These are phyloP conservation scores for Dendrocalamus sinicus DNA, from an alignment of 176 grass and related monocot species.

Conservation along the genomic window DNA sequence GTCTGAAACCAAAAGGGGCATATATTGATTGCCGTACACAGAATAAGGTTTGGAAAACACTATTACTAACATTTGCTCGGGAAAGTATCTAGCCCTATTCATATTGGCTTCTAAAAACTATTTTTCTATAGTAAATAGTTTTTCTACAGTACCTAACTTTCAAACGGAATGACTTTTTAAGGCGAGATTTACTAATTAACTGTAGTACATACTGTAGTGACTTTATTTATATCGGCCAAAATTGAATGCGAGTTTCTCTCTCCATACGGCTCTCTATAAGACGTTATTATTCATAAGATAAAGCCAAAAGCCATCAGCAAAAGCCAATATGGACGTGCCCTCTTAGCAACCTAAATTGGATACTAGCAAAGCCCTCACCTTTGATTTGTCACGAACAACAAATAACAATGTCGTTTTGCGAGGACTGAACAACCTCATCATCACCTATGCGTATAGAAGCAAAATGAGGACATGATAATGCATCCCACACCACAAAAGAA, in stretches of 20 bases:
- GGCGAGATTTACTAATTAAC: too few species aligned
- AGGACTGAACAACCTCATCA: slow-evolving; percentile 99
- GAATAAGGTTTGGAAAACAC: slow-evolving; percentile 27
- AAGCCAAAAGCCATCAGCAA: too few species aligned
- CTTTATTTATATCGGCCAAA: too few species aligned
- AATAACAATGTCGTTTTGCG: slow-evolving; percentile 94
- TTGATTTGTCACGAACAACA: slow-evolving; percentile 98
- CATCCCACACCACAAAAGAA: not conserved
- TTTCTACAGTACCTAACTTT: too few species aligned
- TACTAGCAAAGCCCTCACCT: slow-evolving; percentile 48
- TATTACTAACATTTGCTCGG: slow-evolving; percentile 7
- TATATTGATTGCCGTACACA: slow-evolving; percentile 8
- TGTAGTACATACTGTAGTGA: too few species aligned
- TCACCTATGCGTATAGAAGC: slow-evolving; percentile 64
- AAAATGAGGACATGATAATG: slow-evolving; percentile 12
- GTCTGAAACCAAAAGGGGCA: slow-evolving; percentile 65
- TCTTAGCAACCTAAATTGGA: slow-evolving; percentile 30
- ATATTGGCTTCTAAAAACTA: too few species aligned
- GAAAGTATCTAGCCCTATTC: not conserved
- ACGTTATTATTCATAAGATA: too few species aligned
- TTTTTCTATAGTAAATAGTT: too few species aligned
- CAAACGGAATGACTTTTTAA: too few species aligned
- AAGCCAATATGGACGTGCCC: too few species aligned
- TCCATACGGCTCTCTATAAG: too few species aligned
- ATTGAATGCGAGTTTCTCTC: too few species aligned